A percentile compares a stretch with the other conserved stretches of the same genome.
Conservation (phyloP, 2,329 filamentous ascomycete genomes). For the Magnaporthiopsis poae region DNA sequence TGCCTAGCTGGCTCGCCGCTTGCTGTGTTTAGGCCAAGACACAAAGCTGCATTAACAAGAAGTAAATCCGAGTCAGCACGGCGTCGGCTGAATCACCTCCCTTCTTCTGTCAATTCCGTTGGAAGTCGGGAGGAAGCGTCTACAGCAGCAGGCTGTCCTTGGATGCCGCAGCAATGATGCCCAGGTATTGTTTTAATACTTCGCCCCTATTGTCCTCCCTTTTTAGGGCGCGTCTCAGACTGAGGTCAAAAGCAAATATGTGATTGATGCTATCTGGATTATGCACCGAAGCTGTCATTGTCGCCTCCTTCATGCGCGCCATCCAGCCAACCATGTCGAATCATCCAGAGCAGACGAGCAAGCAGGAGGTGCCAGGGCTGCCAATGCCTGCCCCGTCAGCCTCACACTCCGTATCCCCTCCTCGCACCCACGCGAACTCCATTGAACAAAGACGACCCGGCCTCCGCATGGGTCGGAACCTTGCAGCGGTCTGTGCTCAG, state of each 20-base stretch:
- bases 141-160: neutral
- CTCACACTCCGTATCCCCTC: neutral
- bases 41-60: too few species aligned
- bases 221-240: neutral
- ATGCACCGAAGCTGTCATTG: neutral
- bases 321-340: neutral
- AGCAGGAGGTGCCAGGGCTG: neutral
- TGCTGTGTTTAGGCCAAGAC: neutral
- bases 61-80: too few species aligned
- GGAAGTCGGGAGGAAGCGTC: too few species aligned
- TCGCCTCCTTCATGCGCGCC: neutral
- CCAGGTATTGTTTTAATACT: neutral
- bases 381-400: neutral
- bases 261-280: neutral
- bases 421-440: too few species aligned
- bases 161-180: neutral
- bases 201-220: neutral
- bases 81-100: neutral
- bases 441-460: neutral
- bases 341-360: neutral
- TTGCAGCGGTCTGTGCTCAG: neutral
- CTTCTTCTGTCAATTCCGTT: neutral
- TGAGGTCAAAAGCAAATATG: neutral
- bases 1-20: neutral
- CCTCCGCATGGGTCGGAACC: neutral